Evolutionary conservation across 2,329 filamentous ascomycete species (phyloP).

Genomic region (Didymella sp.): DNA sequence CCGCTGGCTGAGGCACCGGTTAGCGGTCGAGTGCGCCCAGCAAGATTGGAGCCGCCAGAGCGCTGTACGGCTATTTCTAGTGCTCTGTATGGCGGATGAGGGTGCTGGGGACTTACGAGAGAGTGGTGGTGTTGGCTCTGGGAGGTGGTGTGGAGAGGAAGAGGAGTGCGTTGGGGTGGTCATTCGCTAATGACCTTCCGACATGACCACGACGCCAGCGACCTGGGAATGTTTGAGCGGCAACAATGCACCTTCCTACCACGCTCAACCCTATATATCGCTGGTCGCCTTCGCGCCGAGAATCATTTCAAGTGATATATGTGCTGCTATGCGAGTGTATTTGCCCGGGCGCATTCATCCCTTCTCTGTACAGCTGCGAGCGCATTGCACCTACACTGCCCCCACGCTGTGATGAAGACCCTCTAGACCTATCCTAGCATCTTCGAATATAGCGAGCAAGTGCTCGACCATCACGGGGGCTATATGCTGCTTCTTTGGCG

Average conservation of each 20-base stretch:
- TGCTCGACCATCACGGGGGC: background rate
- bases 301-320: conserved; percentile 19
- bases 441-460: background rate
- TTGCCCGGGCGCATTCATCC: conserved; percentile 25
- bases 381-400: conserved; percentile 1
- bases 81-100: conserved; percentile 24
- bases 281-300: conserved; percentile 28
- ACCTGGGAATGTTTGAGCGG: conserved; percentile 35
- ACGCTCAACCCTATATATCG: conserved; percentile 24
- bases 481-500: background rate
- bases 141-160: conserved; percentile 36
- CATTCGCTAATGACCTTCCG: conserved; percentile 34
- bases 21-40: conserved; percentile 38
- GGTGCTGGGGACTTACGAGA: conserved; percentile 33
- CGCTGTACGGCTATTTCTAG: conserved; percentile 22
- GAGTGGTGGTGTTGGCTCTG: conserved; percentile 33
- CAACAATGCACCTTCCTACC: conserved; percentile 33
- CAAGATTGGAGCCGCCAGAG: conserved; percentile 21
- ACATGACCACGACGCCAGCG: conserved; percentile 34
- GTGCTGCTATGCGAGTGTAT: conserved; percentile 8
- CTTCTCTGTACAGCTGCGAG: conserved; percentile 18
- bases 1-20: conserved; percentile 46
- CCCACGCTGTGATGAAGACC: conserved; percentile 9
- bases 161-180: conserved; percentile 28
- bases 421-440: background rate